Evolutionary conservation across 257 asterid species (phyloP), one percentile per base, ranked within the genome.

Genomic region (Ophiorrhiza pumila): DNA sequence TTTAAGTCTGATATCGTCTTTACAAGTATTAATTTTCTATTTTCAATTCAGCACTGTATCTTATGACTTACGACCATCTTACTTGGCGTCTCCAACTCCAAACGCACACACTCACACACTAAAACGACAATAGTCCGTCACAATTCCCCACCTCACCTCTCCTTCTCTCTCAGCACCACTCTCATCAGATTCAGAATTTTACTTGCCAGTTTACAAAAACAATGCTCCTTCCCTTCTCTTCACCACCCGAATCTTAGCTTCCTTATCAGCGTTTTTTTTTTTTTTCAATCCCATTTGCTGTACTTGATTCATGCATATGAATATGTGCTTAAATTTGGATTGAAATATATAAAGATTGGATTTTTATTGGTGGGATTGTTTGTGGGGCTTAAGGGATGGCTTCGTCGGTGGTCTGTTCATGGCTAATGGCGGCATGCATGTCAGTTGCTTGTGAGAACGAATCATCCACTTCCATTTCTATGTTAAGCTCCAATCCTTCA

Each of bases 381-480:
- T 25, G 23, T 55, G 35, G 47, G 77, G 34, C 2, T 43, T 23
- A 4, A 62, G 53, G 29, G 50, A 76, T 76, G 80, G 80, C 80
- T 52, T 76, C 80, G 0, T 76, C 80, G 11, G 41, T 71, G 62
- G 86, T 85, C 57, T 83, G 92, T 74, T 85, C 95, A 32, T 87
- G 95, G 90, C 71, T 88, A 45, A 83, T 87, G 90, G 96, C 90
- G 81, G 95, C 93, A 84, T 88, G 97, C 97, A 86, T 91, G 97
- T 85, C 96, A 57, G 90, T 86, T 58, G 84, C 90, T 76, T 85
- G 79, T 76, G 95, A 87, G 43, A 88, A 85, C 65, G 90, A 85
- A 55, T 77, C 83, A 0, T 9, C 69, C 55, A 31, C 73, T 15
- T 73, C 85, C 34, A 31, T 79, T 75, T 72, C 87, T 78, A 61